Evolutionary conservation across 2,329 filamentous ascomycete genomes (phyloP), one percentile per base, ranked within the genome.

Genomic region (Metarhizium sp.): DNA sequence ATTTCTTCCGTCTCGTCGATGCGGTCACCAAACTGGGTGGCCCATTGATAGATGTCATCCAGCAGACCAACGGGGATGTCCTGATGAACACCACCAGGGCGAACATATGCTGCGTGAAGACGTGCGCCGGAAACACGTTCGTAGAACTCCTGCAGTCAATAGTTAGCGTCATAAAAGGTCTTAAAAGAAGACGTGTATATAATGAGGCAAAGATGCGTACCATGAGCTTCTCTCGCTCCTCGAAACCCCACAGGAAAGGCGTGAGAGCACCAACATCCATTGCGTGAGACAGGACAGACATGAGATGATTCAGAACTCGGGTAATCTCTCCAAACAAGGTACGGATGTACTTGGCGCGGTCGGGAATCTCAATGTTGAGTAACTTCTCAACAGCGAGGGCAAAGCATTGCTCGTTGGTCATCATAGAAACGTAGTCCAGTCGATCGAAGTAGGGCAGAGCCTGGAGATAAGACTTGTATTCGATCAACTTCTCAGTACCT

Each of bases 181-280:
- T 11, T 2, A 11, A 20, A 20, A 42, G 55, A 49, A 7, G 30
- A 18, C 42, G 38, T 11, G 30, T 45, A 18, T 51, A 10, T 16
- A 48, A 16, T 11, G 20, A 18, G 34, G 7, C 25, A 0, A 16
- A 18, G 10, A 48, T 25, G 68, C 83, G 70, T 79, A 96, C 92
- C 95, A 99, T 99, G 57, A 99, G 81, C 82, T 99, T 99, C 78
- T 99, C 94, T 81, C 94, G 89, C 78, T 99, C 94, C 76, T 99
- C 94, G 72, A 99, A 99, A 59, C 94, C 94, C 94, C 94, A 99
- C 77, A 99, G 74, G 82, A 99, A 99, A 64, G 94, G 94, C 57
- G 94, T 99, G 71, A 99, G 75, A 62, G 94, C 94, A 76, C 94
- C 94, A 70, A 99, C 94, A 73, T 99, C 94, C 94, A 96, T 96